phyloP scores from a whole-genome alignment of 208 protist genomes.

The Acanthamoeba quina region DNA sequence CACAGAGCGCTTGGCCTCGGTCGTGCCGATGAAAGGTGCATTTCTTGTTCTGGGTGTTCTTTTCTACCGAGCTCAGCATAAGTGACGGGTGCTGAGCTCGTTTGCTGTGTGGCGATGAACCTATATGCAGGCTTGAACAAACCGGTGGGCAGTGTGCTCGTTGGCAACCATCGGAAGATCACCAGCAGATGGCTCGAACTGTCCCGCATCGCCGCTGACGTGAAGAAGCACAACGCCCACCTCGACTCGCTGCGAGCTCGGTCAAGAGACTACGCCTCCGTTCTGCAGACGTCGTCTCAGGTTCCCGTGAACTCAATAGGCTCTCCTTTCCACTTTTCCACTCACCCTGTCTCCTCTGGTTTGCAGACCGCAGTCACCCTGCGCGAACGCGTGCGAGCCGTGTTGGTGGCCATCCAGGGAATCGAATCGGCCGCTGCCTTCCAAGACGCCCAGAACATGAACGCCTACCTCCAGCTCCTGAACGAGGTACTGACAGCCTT shows the following conservation, averaged over 20 bases:
- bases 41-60: background rate
- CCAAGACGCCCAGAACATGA: background rate
- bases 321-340: background rate
- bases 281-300: slow-evolving; percentile 12
- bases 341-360: background rate
- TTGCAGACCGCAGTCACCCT: slow-evolving; percentile 3
- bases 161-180: slow-evolving; percentile 1
- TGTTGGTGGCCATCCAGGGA: slow-evolving; percentile 3
- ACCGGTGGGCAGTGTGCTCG: background rate
- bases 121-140: slow-evolving; percentile 21
- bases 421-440: background rate
- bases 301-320: background rate
- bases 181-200: slow-evolving; percentile 26
- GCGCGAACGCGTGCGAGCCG: background rate
- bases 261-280: slow-evolving; percentile 1
- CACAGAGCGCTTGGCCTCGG: slow-evolving; percentile 1
- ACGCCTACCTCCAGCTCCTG: background rate
- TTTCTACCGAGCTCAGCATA: background rate
- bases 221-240: slow-evolving; percentile 62
- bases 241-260: background rate
- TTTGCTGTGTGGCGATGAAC: background rate
- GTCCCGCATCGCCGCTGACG: slow-evolving; percentile 22
- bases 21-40: slow-evolving; percentile 10
- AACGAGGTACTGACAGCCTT: background rate
- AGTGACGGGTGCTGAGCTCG: background rate